A percentile compares a stretch with the other conserved stretches of the same genome.
phyloP scores from a whole-genome alignment of 306 rosid species.

The Prinsepia uniflora region DNA sequence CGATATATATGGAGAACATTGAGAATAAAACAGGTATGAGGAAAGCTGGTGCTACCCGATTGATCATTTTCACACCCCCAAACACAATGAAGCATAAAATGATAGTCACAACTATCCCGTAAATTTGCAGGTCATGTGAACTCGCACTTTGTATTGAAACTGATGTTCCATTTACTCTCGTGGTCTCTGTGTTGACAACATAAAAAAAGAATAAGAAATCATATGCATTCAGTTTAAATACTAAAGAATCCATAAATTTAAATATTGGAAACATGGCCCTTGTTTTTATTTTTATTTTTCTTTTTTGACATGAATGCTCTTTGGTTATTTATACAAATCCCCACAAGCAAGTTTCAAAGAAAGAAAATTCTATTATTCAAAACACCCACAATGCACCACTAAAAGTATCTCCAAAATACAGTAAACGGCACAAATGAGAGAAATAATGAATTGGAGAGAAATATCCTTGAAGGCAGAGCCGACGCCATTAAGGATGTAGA shows the following conservation, averaged over 20 bases:
- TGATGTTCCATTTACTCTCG: constrained; percentile 64
- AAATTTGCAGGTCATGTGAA: constrained; percentile 91
- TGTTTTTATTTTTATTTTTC: neutral
- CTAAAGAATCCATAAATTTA: neutral
- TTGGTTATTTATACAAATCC: neutral
- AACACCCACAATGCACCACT: neutral
- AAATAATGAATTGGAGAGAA: neutral
- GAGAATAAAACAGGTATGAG: constrained; percentile 90
- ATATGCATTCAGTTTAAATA: constrained; percentile 1
- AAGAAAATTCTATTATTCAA: neutral
- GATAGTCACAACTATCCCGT: constrained; percentile 93
- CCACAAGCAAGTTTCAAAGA: neutral
- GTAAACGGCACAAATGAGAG: neutral
- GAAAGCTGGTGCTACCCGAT: constrained; percentile 98
- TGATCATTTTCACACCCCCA: constrained; percentile 98
- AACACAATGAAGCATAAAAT: constrained; percentile 90
- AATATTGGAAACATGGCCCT: too few relatives aligned
- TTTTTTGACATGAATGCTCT: neutral
- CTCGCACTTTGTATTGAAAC: constrained; percentile 58
- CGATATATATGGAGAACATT: constrained; percentile 70
- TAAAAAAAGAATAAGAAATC: constrained; percentile 18
- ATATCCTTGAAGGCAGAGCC: too few relatives aligned
- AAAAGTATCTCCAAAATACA: neutral
- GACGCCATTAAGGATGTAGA: too few relatives aligned
- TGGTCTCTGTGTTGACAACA: constrained; percentile 65